Base-by-base conservation (phyloP, 768 basidiomycete genomes). In the Cystobasidium ongulense region DNA sequence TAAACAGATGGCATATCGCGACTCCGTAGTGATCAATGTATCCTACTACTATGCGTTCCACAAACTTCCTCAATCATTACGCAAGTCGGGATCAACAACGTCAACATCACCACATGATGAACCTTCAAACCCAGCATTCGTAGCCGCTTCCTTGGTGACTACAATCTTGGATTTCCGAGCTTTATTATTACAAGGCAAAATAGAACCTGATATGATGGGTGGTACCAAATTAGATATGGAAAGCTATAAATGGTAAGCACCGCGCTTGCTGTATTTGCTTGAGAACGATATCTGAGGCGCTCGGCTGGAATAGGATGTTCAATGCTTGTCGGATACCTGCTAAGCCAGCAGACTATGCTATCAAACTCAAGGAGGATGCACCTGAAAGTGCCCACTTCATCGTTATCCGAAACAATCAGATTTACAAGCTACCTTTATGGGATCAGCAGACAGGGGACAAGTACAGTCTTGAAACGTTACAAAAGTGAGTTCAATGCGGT, bases 261-360 rank as follows among this genome's bases (percentile, higher is more conserved):
- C 35, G 1, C 74, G 77, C 66, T 17, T 72, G n/a, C n/a, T n/a
- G n/a, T n/a, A n/a, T n/a, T n/a, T n/a, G n/a, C n/a, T n/a, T 74
- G 13, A 78, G 52, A 61, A 83, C 82, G 21, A 91, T 92, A 1
- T 84, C 96, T 4, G 89, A 90, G 82, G 94, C 94, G 91, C 85
- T 83, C 1, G 90, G 89, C n/a, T 95, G 92, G 85, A 88, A 91
- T 81, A 96, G 92, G 77, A 85, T 96, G 84, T 97, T 97, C 86
- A 95, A 98, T 81, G 85, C 93, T 0, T 88, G 86, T 27, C 88
- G 96, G 23, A 89, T 92, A 80, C 96, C 96, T 10, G 84, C 84
- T 62, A 87, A 88, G 76, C 90, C 90, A 0, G 86, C 87, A 0
- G 96, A 98, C 80, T 90, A 88, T 1, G 91, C 91, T 3, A 81